Evolutionary conservation across 148 eudicot genomes (phyloP), one percentile per base, ranked within the genome.

Genomic region (Silene latifolia): DNA sequence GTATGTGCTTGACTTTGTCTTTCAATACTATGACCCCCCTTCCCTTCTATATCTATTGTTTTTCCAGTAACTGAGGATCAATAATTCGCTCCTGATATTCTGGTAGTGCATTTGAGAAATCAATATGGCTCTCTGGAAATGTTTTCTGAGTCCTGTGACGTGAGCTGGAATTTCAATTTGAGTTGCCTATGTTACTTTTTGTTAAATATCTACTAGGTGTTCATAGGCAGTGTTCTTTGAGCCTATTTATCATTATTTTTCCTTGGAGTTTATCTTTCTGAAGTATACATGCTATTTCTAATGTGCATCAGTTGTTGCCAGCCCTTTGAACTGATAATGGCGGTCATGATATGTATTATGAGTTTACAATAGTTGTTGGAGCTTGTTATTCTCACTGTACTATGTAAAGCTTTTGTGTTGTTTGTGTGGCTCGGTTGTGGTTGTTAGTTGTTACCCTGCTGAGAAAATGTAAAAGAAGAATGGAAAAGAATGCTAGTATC

Each of bases 1-100:
- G 98, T 90, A 83, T 81, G 54, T 29, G 39, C 21, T 72, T 63
- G 24, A 32, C 24, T 14, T 63, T 24, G 42, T 63, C 65, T 8
- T 46, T 35, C 42, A 7, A 7, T 44, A 3, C 18, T 27, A 19
- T 10, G 7, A 9, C 39, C 42, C 42, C 42, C 42, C 66, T 59
- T 35, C n/a, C 10, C 67, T 13, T 4, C 32, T 4, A 51, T 63
- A 29, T 63, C 35, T 67, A n/a, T 73, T 71, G 13, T 27, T 18
- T 67, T 11, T 57, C 11, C 7, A 25, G 24, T 47, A 9, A 23
- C 27, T 71, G 62, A 51, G 72, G 60, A 69, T 7, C 29, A 44
- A 46, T 47, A 42, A 25, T 35, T 46, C 20, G 21, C 20, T 65
- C 46, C 69, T 46, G 53, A 44, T n/a, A 12, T 67, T 44, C 54